phyloP scores from a whole-genome alignment of 2,329 filamentous ascomycete species.

The Endothia cerciana region DNA sequence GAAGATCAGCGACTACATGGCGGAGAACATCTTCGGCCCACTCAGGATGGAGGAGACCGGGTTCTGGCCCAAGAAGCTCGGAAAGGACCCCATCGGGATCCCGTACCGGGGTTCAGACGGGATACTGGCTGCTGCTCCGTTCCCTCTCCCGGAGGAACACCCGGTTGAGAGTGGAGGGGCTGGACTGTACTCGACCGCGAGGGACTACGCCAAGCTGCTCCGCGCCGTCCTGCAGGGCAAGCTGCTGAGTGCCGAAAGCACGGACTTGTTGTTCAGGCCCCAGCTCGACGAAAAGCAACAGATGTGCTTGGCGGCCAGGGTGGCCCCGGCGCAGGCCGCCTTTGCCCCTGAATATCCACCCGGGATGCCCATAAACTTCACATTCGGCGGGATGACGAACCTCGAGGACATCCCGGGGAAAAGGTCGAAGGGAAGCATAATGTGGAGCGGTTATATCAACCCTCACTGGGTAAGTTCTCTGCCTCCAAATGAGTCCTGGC shows the following conservation, averaged over 20 bases:
- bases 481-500: too few relatives aligned
- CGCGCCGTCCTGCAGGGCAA: slow-evolving; percentile 14
- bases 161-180: slow-evolving; percentile 35
- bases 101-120: slow-evolving; percentile 15
- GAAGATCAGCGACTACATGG: slow-evolving; percentile 34
- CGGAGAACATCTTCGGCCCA: slow-evolving; percentile 30
- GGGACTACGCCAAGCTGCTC: slow-evolving; percentile 33
- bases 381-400: slow-evolving; percentile 25
- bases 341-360: slow-evolving; percentile 15
- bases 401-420: slow-evolving; percentile 23
- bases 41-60: slow-evolving; percentile 32
- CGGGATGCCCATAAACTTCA: slow-evolving; percentile 11
- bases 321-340: background rate
- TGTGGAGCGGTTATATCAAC: slow-evolving; percentile 25
- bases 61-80: slow-evolving; percentile 32
- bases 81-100: slow-evolving; percentile 4
- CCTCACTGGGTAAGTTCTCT: slow-evolving; percentile 16
- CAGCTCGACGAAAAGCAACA: slow-evolving; percentile 30
- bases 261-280: slow-evolving; percentile 32
- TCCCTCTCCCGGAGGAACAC: slow-evolving; percentile 16
- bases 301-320: slow-evolving; percentile 25
- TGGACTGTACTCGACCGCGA: slow-evolving; percentile 31
- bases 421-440: slow-evolving; percentile 20
- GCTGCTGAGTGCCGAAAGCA: slow-evolving; percentile 29
- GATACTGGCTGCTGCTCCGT: slow-evolving; percentile 1